These are phyloP conservation scores for Eucalyptus albens DNA, from an alignment of 345 rosid genomes.

Conservation along the genomic window DNA sequence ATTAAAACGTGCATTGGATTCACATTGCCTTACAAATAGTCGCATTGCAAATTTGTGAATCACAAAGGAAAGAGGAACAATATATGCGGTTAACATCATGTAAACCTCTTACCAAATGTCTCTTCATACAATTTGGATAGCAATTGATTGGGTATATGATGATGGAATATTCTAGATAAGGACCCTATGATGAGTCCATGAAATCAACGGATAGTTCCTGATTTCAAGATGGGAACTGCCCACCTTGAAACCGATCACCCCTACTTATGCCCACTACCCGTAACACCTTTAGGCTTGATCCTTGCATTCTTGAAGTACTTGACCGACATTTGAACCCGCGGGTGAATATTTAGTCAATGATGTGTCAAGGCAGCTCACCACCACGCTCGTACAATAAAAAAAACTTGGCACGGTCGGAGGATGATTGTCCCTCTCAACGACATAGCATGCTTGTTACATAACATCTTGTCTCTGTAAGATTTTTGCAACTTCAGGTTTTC, in stretches of 20 bases:
- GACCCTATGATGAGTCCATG: not conserved
- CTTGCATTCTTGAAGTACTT: not conserved
- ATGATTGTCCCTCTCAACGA: not conserved
- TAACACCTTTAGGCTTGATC: not conserved
- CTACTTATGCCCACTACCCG: not conserved
- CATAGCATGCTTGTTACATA: not conserved
- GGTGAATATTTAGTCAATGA: not conserved
- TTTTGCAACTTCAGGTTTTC: not conserved
- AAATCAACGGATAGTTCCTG: fast-evolving
- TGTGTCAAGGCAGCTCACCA: not conserved
- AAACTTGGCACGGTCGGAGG: not conserved
- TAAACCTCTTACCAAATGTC: not conserved
- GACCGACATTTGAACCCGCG: not conserved
- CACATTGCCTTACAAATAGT: not conserved
- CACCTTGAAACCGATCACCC: not conserved
- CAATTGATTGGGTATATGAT: not conserved
- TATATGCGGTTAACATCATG: not conserved
- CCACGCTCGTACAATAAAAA: not conserved
- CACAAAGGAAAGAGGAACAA: not conserved
- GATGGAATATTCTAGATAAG: not conserved
- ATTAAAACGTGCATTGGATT: not conserved
- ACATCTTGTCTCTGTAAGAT: not conserved
- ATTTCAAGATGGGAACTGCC: fast-evolving
- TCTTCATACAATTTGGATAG: not conserved
- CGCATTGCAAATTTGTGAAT: too few relatives aligned